Evolutionary conservation across 768 basidiomycete species (phyloP), one percentile per base, ranked within the genome.

Genomic region (Termitomyces heimii): DNA sequence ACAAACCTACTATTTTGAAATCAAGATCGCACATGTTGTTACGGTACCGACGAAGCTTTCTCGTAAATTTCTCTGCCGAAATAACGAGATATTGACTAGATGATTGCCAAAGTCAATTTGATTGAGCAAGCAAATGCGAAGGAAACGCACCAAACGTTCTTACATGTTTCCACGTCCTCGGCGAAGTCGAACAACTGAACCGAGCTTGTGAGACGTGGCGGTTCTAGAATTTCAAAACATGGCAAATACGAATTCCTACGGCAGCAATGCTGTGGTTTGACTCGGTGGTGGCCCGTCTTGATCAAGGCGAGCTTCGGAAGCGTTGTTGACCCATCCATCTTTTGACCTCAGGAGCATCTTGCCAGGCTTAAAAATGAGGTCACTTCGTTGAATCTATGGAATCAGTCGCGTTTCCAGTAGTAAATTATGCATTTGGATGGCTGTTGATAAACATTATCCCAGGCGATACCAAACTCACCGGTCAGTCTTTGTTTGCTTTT

Each of bases 361-460:
- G 89, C 18, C 89, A 80, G 47, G 90, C 90, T 92, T 52, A 1
- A 48, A 32, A 22, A n/a, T 22, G 26, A 49, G 26, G 40, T 34
- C 6, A 43, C 45, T 22, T 35, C 1, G 37, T 29, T 8, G 16
- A 49, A 9, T 10, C 18, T 16, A 22, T 18, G 13, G 10, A 35
- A 37, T 34, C 13, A 6, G 22, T 42, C 50, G 51, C 42, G n/a
- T 60, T 83, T 64, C 60, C 91, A 92, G 65, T 92, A 94, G 66
- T 90, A 94, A 1, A 93, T 69, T 28, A 92, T 73, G 61, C 91
- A 93, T 71, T 88, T 91, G 0, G 92, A 78, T 1, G 89, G 82
- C 91, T 93, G 49, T 12, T 35, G 31, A 40, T 50, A 22, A 18
- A 51, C 10, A n/a, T 40, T 47, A 20, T 54, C 4, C 1, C n/a